Evolutionary conservation across 768 basidiomycete genomes (phyloP).

Genomic region (Sarcodon sp.): DNA sequence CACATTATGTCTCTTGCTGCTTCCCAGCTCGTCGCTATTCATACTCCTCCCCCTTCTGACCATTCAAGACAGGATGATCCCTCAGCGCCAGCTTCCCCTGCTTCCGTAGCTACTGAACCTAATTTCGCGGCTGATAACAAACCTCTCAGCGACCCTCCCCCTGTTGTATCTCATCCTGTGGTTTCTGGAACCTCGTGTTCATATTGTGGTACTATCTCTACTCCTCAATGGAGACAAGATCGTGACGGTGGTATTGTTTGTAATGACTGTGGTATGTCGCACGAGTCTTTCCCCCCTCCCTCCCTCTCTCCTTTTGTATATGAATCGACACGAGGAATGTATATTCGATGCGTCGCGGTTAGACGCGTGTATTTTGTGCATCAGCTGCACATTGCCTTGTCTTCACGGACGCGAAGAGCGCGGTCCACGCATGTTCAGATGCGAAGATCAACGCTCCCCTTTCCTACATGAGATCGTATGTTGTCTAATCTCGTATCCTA

Average conservation of each 20-base stretch:
- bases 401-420: too few relatives aligned
- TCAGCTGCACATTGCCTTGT: too few relatives aligned
- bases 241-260: constrained; percentile 74
- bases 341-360: constrained; percentile 12
- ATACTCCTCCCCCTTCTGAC: constrained; percentile 15
- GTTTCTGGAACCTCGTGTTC: constrained; percentile 26
- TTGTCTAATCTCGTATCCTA: not conserved
- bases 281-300: constrained; percentile 7
- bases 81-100: constrained; percentile 10
- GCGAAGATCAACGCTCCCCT: constrained; percentile 2
- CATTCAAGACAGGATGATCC: constrained; percentile 14
- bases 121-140: not conserved
- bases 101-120: constrained; percentile 2
- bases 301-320: constrained; percentile 25
- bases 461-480: not conserved
- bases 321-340: constrained; percentile 9
- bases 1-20: not conserved
- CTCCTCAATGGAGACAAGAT: constrained; percentile 80
- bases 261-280: constrained; percentile 78
- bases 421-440: not conserved
- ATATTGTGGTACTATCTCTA: constrained; percentile 67
- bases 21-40: constrained; percentile 5
- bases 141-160: not conserved
- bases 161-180: not conserved
- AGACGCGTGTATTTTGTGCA: constrained; percentile 10